Evolutionary conservation across 345 rosid species (phyloP), one percentile per base, ranked within the genome.

Genomic region (Acer saccharum): DNA sequence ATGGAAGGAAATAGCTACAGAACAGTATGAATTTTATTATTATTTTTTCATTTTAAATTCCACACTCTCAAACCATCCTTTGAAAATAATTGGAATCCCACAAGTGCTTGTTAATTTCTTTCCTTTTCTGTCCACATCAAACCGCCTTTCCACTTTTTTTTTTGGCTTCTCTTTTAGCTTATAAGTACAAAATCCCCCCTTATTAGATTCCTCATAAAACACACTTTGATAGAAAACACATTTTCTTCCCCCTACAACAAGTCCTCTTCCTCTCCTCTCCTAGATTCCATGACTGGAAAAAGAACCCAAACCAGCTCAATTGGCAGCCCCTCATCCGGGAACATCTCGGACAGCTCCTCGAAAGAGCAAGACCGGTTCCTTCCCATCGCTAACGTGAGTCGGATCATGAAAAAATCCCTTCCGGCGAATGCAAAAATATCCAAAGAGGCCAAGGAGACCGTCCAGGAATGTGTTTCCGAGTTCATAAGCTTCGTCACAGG

Each of bases 401-500:
- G 86, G 2, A 81, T 81, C 68, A 81, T 84, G 86, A 84, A 84
- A 50, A 84, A 81, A 68, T 65, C 79, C 52, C 81, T 84, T 25
- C 86, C 86, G 1, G 74, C 67, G 0, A 84, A 84, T 13, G 86
- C 81, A 0, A 84, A 84, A 50, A 84, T 84, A 2, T 84, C 86
- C 4, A 84, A 84, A 35, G 84, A 84, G 10, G 82, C 84, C 50
- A 84, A 84, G 55, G 84, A 84, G 35, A 84, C 80, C 3, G 86
- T 84, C 18, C 86, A 84, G n/a, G 86, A 84, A 72, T 84, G 86
- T 13, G 84, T 84, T 0, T 84, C 84, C 2, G 86, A 84, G 82
- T 81, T 84, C 86, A 83, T 83, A 21, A 83, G 84, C 77, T 83
- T 83, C 78, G 69, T 83, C 70, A 83, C 86, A 0, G 86, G 86